phyloP scores from a whole-genome alignment of 2,329 filamentous ascomycete species.

The Aspergillus felis region DNA sequence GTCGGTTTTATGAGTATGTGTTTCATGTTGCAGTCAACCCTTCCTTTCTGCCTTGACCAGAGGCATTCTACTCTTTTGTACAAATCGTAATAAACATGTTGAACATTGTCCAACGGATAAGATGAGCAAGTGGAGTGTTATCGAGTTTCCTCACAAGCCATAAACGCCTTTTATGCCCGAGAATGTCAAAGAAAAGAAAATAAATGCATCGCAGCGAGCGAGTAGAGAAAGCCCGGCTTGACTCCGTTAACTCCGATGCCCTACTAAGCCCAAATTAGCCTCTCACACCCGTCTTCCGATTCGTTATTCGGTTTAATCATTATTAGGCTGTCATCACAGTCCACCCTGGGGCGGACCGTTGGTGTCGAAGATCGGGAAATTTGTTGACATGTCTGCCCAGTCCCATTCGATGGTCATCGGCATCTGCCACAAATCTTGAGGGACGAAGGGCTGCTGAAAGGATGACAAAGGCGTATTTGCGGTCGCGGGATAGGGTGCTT shows the following conservation, averaged over 20 bases:
- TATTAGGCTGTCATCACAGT: conserved; percentile 18
- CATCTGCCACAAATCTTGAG: conserved; percentile 91
- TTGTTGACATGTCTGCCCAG: conserved; percentile 52
- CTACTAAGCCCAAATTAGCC: not conserved
- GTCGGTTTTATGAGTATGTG: not conserved
- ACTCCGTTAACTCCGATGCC: conserved; percentile 7
- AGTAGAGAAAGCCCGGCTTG: not conserved
- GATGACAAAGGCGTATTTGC: conserved; percentile 35
- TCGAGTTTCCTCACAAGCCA: not conserved
- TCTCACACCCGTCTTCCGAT: conserved; percentile 2
- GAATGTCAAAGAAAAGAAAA: not conserved
- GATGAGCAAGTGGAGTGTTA: conserved; percentile 1
- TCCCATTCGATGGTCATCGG: conserved; percentile 96
- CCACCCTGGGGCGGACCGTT: conserved; percentile 21
- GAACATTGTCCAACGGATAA: not conserved
- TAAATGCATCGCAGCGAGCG: not conserved
- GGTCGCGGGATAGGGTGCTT: conserved; percentile 25
- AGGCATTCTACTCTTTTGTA: not conserved
- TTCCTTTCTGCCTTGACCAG: not conserved
- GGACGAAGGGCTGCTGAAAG: conserved; percentile 83
- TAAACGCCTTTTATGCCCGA: conserved; percentile 8
- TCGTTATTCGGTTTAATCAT: conserved; percentile 11
- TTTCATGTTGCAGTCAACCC: not conserved
- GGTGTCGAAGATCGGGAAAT: conserved; percentile 33
- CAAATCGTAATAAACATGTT: not conserved